phyloP scores from a whole-genome alignment of 495 filamentous ascomycete species.

The Neurospora sublineolata region DNA sequence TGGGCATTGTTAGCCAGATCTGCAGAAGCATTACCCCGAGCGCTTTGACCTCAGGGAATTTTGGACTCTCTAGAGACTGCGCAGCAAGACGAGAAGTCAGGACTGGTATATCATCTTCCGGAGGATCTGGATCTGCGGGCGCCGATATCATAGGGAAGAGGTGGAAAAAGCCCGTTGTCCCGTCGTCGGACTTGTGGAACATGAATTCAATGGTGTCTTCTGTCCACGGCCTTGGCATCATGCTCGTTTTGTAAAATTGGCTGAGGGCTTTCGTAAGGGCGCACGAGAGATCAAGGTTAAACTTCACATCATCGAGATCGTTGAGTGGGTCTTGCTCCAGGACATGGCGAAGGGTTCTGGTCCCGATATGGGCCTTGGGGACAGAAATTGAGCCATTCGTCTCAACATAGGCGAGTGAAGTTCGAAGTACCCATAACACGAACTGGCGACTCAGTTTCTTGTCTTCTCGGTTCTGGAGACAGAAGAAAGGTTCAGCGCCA shows the following conservation, averaged over 20 bases:
- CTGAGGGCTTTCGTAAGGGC: background rate
- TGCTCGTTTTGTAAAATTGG: background rate
- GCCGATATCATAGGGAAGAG: background rate
- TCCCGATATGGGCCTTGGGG: background rate
- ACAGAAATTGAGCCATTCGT: too few relatives aligned
- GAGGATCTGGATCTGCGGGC: background rate
- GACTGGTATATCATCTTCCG: background rate
- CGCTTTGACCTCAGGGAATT: background rate
- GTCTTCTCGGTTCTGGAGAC: background rate
- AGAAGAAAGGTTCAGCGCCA: background rate
- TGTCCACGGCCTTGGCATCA: background rate
- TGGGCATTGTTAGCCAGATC: background rate
- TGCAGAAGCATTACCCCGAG: background rate
- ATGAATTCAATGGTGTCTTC: background rate
- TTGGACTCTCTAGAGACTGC: background rate
- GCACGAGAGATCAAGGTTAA: background rate
- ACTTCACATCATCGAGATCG: background rate
- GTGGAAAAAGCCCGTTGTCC: fast-evolving
- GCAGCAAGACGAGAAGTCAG: background rate
- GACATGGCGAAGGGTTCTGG: background rate
- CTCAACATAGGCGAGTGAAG: background rate
- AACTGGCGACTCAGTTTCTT: background rate
- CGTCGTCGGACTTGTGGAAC: background rate
- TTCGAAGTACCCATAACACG: background rate
- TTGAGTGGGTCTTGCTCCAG: background rate